phyloP scores from a whole-genome alignment of 202 grass and related monocot species.

The Elaeis oleifera region DNA sequence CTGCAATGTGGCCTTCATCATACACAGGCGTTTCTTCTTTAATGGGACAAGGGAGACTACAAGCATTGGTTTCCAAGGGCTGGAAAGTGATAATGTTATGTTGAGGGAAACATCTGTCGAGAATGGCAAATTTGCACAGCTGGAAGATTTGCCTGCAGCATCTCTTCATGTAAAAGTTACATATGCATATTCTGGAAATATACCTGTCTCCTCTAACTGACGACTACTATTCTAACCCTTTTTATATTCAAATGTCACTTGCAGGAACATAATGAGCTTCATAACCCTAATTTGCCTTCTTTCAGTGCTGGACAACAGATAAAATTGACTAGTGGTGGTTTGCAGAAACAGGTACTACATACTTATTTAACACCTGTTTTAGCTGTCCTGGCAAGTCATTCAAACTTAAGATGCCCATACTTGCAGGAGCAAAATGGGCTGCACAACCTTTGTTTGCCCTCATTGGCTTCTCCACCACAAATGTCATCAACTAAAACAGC shows the following conservation, averaged over 20 bases:
- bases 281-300: conserved; percentile 26
- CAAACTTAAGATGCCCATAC: too few relatives aligned
- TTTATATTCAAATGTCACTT: conserved; percentile 13
- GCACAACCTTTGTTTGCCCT: conserved; percentile 41
- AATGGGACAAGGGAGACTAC: conserved; percentile 18
- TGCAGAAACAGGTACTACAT: conserved; percentile 32
- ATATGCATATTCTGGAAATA: conserved; percentile 1
- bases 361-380: too few relatives aligned
- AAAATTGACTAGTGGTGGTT: conserved; percentile 27
- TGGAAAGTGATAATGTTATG: conserved; percentile 15
- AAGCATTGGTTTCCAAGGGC: conserved; percentile 20
- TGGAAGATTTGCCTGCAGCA: conserved; percentile 2
- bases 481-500: conserved; percentile 29
- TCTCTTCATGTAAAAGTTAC: conserved; percentile 31
- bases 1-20: conserved; percentile 27
- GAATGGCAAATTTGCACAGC: conserved; percentile 18
- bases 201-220: not conserved
- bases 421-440: conserved; percentile 53
- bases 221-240: conserved; percentile 1
- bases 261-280: conserved; percentile 44
- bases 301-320: conserved; percentile 24
- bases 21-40: conserved; percentile 28
- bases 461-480: conserved; percentile 30
- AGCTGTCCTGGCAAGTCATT: too few relatives aligned
- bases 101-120: conserved; percentile 20